A percentile compares a stretch with the other conserved stretches of the same genome.
phyloP scores from a whole-genome alignment of 1,284 basidiomycete genomes.

The Boletus mariae region DNA sequence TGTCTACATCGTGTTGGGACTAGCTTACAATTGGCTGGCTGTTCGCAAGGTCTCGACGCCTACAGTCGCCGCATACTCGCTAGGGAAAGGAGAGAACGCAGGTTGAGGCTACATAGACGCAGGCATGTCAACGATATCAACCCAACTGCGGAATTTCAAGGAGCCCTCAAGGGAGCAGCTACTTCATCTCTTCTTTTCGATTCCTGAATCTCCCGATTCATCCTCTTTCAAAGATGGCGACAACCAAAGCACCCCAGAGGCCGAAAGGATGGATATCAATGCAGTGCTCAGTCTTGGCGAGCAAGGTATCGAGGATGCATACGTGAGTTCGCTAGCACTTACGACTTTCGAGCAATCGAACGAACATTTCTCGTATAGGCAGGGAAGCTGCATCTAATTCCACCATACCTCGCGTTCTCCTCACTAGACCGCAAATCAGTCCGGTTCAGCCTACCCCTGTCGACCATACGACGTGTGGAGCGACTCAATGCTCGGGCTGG shows the following conservation, averaged over 20 bases:
- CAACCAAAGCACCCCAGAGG: constrained; percentile 32
- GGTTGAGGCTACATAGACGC: constrained; percentile 2
- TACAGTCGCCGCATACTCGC: background rate
- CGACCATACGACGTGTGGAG: constrained; percentile 94
- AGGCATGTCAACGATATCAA: constrained; percentile 74
- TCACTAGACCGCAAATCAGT: constrained; percentile 92
- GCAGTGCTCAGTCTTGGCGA: constrained; percentile 81
- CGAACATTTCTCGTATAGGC: constrained; percentile 48
- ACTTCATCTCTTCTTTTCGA: constrained; percentile 80
- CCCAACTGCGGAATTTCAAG: constrained; percentile 84
- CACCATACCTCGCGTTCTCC: constrained; percentile 88
- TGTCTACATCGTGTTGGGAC: constrained; percentile 8
- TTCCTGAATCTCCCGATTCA: constrained; percentile 44
- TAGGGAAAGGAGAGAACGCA: background rate
- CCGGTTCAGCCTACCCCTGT: constrained; percentile 88
- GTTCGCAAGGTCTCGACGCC: constrained; percentile 1
- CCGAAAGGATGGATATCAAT: constrained; percentile 86
- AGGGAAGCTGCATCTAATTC: constrained; percentile 86
- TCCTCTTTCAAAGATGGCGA: constrained; percentile 20
- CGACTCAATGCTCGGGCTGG: constrained; percentile 87
- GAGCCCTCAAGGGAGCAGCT: constrained; percentile 86
- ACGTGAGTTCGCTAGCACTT: constrained; percentile 57
- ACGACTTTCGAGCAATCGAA: background rate
- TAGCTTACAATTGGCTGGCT: constrained; percentile 3
- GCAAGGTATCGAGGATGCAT: constrained; percentile 85